Percentiles rank a stretch among this genome's conserved stretches.
Conservation (phyloP, 768 basidiomycete species). For the Suillus luteus region DNA sequence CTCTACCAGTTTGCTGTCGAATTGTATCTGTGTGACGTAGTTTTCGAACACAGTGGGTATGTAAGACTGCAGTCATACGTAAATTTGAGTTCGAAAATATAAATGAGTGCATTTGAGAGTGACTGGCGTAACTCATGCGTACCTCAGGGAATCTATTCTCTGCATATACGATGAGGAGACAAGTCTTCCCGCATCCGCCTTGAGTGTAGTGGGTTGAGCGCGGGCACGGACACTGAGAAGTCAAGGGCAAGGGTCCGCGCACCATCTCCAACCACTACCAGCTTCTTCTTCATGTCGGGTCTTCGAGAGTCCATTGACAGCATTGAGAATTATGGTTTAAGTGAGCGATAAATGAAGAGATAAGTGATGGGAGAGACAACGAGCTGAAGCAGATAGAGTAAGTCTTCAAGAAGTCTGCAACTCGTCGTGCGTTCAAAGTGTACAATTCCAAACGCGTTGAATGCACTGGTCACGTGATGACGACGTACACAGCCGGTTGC, state of each 20-base stretch:
- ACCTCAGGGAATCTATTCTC: conserved; percentile 97
- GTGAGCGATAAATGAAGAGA: background rate
- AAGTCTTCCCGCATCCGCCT: conserved; percentile 93
- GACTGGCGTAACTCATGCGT: conserved; percentile 29
- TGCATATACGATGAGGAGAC: conserved; percentile 94
- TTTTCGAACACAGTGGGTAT: conserved; percentile 95
- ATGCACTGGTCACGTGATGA: conserved; percentile 2
- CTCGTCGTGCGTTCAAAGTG: background rate
- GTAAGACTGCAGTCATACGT: conserved; percentile 60
- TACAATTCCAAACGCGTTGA: conserved; percentile 7
- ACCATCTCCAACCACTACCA: conserved; percentile 90
- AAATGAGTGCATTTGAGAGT: conserved; percentile 12
- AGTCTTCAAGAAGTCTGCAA: conserved; percentile 3
- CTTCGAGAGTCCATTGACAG: conserved; percentile 41
- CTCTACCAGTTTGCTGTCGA: conserved; percentile 87
- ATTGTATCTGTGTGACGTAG: conserved; percentile 85
- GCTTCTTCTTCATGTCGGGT: conserved; percentile 84
- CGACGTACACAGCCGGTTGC: background rate
- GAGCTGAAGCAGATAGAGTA: background rate
- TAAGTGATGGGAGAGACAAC: background rate
- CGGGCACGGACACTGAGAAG: conserved; percentile 19
- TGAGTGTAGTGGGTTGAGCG: conserved; percentile 31
- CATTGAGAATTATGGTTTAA: background rate
- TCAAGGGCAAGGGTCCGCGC: conserved; percentile 38
- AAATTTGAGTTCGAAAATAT: background rate